Evolutionary conservation across 164 flowering plant species (phyloP).

Genomic region (Berberis vulgaris): DNA sequence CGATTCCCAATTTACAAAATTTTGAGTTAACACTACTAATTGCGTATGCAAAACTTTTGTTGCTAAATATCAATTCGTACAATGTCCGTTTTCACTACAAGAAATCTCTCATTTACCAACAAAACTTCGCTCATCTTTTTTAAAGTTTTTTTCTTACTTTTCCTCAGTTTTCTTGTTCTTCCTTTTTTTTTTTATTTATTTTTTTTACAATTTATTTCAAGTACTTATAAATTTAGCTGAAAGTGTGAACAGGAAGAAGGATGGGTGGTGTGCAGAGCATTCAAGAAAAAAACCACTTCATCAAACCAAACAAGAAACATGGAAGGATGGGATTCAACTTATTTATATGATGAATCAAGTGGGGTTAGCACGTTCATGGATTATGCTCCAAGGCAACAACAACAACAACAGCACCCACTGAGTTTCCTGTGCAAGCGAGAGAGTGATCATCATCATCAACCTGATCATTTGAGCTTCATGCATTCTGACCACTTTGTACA

Average conservation of each 20-base stretch:
- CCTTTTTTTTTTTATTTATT: too few relatives aligned
- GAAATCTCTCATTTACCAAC: too few relatives aligned
- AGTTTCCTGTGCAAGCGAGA: slow-evolving; percentile 61
- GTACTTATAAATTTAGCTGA: not conserved
- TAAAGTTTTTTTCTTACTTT: too few relatives aligned
- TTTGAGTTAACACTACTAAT: too few relatives aligned
- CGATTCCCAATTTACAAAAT: too few relatives aligned
- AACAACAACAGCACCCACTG: slow-evolving; percentile 6
- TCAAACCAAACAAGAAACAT: slow-evolving; percentile 29
- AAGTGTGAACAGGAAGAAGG: slow-evolving; percentile 76
- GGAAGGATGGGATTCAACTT: slow-evolving; percentile 52
- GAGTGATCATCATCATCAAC: slow-evolving; percentile 18
- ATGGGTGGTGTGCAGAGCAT: slow-evolving; percentile 95
- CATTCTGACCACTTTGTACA: slow-evolving; percentile 42
- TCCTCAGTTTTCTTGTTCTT: too few relatives aligned
- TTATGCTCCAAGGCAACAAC: slow-evolving; percentile 30
- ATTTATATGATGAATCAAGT: slow-evolving; percentile 56
- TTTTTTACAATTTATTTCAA: too few relatives aligned
- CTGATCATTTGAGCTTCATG: slow-evolving; percentile 28
- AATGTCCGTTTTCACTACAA: not conserved
- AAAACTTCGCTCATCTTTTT: too few relatives aligned
- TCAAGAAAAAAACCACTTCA: slow-evolving; percentile 54
- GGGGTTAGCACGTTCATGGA: slow-evolving; percentile 42
- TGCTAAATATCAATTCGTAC: not conserved
- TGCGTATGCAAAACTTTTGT: too few relatives aligned